Percentiles rank a stretch among this genome's conserved stretches.
Conservation (phyloP, 176 grass and related monocot genomes). For the Guadua angustifolia region DNA sequence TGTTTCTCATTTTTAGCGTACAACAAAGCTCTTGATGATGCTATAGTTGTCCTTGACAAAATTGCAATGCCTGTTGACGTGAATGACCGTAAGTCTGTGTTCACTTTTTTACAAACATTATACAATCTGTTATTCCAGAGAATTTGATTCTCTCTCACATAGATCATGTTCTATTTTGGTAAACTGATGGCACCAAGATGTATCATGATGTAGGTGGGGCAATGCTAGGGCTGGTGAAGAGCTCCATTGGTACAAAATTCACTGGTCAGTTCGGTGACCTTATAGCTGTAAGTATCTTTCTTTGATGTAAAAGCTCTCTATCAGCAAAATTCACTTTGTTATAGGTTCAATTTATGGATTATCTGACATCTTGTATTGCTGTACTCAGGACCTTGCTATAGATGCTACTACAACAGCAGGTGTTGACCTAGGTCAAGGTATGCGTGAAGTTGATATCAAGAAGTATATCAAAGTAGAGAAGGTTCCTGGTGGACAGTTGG, state of each 20-base stretch:
- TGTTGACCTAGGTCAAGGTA: too few species aligned
- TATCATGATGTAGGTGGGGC: slow-evolving; percentile 50
- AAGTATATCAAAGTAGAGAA: too few species aligned
- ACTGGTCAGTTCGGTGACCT: slow-evolving; percentile 94
- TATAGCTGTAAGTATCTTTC: slow-evolving; percentile 76
- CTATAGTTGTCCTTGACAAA: slow-evolving; percentile 77
- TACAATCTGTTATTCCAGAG: neutral
- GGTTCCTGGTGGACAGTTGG: too few species aligned
- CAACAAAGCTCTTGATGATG: slow-evolving; percentile 89
- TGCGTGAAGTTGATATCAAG: too few species aligned
- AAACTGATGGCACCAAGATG: slow-evolving; percentile 24
- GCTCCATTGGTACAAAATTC: slow-evolving; percentile 98
- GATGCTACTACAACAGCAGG: too few species aligned
- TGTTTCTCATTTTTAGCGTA: slow-evolving; percentile 51
- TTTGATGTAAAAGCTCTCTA: neutral
- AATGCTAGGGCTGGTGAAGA: slow-evolving; percentile 86
- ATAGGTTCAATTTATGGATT: too few species aligned
- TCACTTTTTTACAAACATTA: slow-evolving; percentile 27
- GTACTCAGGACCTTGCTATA: too few species aligned
- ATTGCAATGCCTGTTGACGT: slow-evolving; percentile 90
- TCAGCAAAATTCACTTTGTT: neutral
- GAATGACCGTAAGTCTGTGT: slow-evolving; percentile 87
- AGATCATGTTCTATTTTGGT: neutral
- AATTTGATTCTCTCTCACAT: neutral
- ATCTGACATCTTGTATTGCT: too few species aligned